Percentiles rank a stretch among this genome's conserved stretches.
phyloP scores from a whole-genome alignment of 208 protist species.

The Histomonas meleagridis region DNA sequence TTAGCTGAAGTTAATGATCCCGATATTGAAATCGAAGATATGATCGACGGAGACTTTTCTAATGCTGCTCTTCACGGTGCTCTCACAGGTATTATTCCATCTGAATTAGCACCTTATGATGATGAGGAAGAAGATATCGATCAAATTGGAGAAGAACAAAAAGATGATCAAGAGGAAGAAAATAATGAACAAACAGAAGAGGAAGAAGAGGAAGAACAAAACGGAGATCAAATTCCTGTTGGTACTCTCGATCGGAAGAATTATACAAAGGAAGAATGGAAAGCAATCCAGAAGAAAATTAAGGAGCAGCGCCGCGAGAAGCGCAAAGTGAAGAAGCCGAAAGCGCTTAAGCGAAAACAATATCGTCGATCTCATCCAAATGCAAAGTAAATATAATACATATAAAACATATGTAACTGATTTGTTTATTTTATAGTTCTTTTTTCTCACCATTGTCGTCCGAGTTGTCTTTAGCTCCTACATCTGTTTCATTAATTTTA shows the following conservation, averaged over 20 bases:
- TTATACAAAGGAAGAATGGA: neutral
- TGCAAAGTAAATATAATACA: neutral
- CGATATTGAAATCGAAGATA: neutral
- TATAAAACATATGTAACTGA: neutral
- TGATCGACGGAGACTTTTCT: neutral
- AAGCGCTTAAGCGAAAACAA: neutral
- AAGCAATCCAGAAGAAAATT: neutral
- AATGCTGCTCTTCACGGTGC: neutral
- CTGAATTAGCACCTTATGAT: neutral
- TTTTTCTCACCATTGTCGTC: no score
- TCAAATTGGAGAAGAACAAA: neutral
- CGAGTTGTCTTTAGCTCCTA: no score
- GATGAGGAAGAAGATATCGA: no score
- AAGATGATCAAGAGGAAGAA: neutral
- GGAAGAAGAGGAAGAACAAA: neutral
- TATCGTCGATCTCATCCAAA: neutral
- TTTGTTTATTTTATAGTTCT: neutral
- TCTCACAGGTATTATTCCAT: neutral
- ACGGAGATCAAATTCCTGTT: no score
- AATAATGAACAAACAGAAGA: neutral
- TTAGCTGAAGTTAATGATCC: neutral
- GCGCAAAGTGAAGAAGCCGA: neutral
- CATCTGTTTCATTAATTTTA: no score
- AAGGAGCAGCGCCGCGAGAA: neutral
- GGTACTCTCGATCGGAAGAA: neutral